Conservation (phyloP, 139 green algal species). For the Raphidocelis subcapitata region DNA sequence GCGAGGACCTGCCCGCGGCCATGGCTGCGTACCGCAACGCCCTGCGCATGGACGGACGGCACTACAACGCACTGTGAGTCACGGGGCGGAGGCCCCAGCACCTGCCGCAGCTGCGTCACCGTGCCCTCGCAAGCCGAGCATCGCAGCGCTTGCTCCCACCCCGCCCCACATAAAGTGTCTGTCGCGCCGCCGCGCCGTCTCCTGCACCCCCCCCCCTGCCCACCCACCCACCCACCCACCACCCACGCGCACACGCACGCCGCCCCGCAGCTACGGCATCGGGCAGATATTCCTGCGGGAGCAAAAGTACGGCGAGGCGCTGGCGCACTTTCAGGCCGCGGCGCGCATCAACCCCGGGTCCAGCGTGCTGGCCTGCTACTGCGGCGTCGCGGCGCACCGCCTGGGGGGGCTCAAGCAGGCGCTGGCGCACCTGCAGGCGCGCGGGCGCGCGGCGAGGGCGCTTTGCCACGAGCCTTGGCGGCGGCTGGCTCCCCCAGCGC, state of each 20-base stretch:
- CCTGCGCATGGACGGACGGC: conserved; percentile 78
- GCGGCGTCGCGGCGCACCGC: conserved; percentile 82
- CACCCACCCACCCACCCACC: no score
- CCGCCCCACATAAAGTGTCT: no score
- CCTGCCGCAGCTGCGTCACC: no score
- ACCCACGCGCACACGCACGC: no score
- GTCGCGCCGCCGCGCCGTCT: not conserved
- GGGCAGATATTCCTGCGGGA: conserved; percentile 91
- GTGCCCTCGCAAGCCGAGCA: no score
- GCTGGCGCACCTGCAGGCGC: conserved; percentile 63
- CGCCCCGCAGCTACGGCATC: conserved; percentile 81
- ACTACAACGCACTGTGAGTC: conserved; percentile 95
- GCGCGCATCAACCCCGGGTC: conserved; percentile 74
- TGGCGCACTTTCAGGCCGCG: conserved; percentile 75
- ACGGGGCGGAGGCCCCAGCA: no score
- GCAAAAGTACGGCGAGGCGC: conserved; percentile 90
- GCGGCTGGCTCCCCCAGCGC: no score
- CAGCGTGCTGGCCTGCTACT: conserved; percentile 90
- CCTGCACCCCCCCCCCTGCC: not conserved
- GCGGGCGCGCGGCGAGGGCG: not conserved
- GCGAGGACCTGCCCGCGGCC: conserved; percentile 90
- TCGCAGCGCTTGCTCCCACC: no score
- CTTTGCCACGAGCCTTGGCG: no score
- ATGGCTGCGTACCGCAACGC: conserved; percentile 83
- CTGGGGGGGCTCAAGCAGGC: conserved; percentile 68